A percentile compares a stretch with the other conserved stretches of the same genome.
Conservation (phyloP, 306 rosid species). For the apple (Malus domestica) region DNA sequence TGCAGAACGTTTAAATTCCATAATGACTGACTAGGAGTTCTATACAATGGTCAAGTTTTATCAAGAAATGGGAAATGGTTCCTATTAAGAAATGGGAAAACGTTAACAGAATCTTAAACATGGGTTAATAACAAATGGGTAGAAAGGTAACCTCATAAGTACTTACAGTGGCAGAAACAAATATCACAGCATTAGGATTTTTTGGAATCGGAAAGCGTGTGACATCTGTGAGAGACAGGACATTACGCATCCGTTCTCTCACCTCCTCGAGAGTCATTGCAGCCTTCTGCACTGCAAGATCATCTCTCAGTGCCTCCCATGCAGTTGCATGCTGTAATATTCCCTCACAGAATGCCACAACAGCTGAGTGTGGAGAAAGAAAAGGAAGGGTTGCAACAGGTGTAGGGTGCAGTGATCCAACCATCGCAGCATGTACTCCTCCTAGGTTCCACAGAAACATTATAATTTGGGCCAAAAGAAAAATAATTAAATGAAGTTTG, state of each 20-base stretch:
- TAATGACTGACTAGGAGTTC: not conserved
- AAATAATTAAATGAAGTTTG: slow-evolving; percentile 7
- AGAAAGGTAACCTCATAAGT: not conserved
- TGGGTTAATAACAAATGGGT: not conserved
- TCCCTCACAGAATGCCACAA: slow-evolving; percentile 98
- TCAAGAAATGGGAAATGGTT: not conserved
- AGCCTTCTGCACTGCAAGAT: slow-evolving; percentile 59
- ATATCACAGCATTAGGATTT: slow-evolving; percentile 73
- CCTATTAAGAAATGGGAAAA: not conserved
- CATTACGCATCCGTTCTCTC: slow-evolving; percentile 81
- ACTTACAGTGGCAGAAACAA: slow-evolving; percentile 96
- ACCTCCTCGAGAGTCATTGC: slow-evolving; percentile 92
- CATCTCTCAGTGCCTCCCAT: slow-evolving; percentile 87
- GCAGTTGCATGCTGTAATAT: slow-evolving; percentile 91
- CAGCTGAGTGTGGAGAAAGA: slow-evolving; percentile 94
- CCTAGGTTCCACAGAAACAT: slow-evolving; percentile 44
- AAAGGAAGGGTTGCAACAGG: slow-evolving; percentile 94
- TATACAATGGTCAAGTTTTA: not conserved
- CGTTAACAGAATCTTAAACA: no score
- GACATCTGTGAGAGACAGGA: slow-evolving; percentile 92
- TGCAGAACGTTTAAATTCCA: not conserved
- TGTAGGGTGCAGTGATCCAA: slow-evolving; percentile 92
- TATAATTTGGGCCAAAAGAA: slow-evolving; percentile 15
- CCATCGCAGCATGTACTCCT: slow-evolving; percentile 99
- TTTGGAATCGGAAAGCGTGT: slow-evolving; percentile 95